A percentile compares a stretch with the other conserved stretches of the same genome.
Conservation (phyloP, 352 stramenopile species). For the Phytophthora cactorum region DNA sequence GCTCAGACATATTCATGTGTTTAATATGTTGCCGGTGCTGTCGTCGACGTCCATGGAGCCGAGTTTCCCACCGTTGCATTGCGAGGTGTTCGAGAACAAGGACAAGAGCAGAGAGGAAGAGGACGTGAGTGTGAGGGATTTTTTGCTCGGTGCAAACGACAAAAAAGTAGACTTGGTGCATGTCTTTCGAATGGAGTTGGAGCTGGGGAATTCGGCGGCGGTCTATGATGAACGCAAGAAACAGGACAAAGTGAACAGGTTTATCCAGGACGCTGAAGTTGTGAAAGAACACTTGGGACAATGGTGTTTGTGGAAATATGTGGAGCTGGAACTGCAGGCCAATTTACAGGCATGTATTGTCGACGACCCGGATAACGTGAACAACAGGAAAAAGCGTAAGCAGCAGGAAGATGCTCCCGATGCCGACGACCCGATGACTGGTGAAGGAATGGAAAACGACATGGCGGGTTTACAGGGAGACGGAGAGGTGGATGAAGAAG, state of each 20-base stretch:
- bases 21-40: conserved; percentile 67
- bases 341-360: conserved; percentile 79
- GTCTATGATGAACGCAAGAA: conserved; percentile 79
- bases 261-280: conserved; percentile 70
- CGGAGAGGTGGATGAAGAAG: conserved; percentile 22
- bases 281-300: conserved; percentile 69
- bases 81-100: conserved; percentile 51
- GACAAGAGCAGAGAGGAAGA: conserved; percentile 7
- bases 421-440: conserved; percentile 27
- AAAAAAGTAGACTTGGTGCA: conserved; percentile 75
- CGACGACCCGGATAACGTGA: conserved; percentile 66
- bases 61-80: conserved; percentile 51
- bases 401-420: conserved; percentile 18
- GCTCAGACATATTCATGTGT: conserved; percentile 62
- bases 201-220: conserved; percentile 75
- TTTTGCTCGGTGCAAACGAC: conserved; percentile 69
- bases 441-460: conserved; percentile 24
- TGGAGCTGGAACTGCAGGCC: conserved; percentile 76
- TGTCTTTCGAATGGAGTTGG: conserved; percentile 64
- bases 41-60: conserved; percentile 24
- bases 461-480: conserved; percentile 38
- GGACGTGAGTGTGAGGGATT: conserved; percentile 52
- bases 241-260: conserved; percentile 73
- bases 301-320: conserved; percentile 85
- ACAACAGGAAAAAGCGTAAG: conserved; percentile 48